These are phyloP conservation scores for Boletus rubropictus DNA, from an alignment of 768 basidiomycete genomes.

Conservation along the genomic window DNA sequence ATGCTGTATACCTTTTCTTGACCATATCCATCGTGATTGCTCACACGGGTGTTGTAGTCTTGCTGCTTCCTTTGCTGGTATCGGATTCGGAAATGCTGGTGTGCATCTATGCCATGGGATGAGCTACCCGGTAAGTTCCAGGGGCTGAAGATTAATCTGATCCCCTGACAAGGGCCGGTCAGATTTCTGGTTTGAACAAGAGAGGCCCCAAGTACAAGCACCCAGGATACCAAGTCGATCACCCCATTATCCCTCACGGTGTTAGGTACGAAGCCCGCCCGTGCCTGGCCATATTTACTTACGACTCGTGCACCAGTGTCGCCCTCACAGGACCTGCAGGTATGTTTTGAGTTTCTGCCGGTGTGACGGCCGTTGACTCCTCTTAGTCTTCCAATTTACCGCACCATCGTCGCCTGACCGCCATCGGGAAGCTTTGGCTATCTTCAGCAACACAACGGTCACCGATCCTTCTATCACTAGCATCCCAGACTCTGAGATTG, in stretches of 20 bases:
- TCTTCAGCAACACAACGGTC: conserved; percentile 66
- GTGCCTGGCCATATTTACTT: not conserved
- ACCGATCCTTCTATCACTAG: conserved; percentile 65
- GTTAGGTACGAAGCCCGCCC: conserved; percentile 46
- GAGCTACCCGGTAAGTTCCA: conserved; percentile 67
- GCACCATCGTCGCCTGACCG: conserved; percentile 89
- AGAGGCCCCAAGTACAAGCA: conserved; percentile 89
- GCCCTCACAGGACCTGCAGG: conserved; percentile 86
- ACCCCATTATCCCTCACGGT: conserved; percentile 92
- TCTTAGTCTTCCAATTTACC: conserved; percentile 85
- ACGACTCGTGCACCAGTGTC: conserved; percentile 43
- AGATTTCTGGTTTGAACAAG: conserved; percentile 95
- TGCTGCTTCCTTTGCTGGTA: conserved; percentile 91
- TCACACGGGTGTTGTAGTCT: conserved; percentile 42
- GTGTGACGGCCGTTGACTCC: not conserved
- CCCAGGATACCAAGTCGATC: conserved; percentile 78
- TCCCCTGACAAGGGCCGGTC: conserved; percentile 2
- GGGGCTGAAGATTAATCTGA: not conserved
- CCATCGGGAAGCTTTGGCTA: conserved; percentile 81
- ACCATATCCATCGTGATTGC: not conserved
- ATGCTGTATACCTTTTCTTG: conserved; percentile 64
- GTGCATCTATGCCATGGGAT: conserved; percentile 89
- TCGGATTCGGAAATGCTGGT: conserved; percentile 92
- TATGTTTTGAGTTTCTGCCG: conserved; percentile 24
- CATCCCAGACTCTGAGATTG: conserved; percentile 76